Evolutionary conservation across 257 asterid species (phyloP).

Genomic region (Solanum virginianum): DNA sequence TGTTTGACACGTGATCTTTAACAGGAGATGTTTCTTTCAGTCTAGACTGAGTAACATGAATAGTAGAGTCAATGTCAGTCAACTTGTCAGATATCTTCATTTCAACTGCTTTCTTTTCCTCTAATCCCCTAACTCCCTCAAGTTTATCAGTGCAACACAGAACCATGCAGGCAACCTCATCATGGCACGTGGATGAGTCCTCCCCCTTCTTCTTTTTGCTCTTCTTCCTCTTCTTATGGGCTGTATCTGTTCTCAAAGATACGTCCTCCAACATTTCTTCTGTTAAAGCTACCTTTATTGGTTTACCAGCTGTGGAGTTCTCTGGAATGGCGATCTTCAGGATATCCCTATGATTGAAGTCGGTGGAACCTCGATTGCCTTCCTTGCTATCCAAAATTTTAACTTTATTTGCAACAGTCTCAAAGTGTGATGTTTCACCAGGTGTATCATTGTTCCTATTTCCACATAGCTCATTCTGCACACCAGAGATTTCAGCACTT

Average conservation of each 20-base stretch:
- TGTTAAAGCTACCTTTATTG: not conserved
- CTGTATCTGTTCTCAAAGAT: not conserved
- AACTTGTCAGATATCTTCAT: not conserved
- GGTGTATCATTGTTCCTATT: not conserved
- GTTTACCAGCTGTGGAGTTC: not conserved
- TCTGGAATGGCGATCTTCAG: conserved; percentile 1
- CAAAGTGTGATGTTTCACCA: conserved; percentile 4
- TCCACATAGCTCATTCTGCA: conserved; percentile 9
- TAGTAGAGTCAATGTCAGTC: not conserved
- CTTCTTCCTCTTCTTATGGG: conserved; percentile 8
- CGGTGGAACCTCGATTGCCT: not conserved
- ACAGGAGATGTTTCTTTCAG: not conserved
- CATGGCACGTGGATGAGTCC: not conserved
- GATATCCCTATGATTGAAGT: conserved; percentile 6
- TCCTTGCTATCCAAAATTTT: conserved; percentile 1
- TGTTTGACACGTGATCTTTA: not conserved
- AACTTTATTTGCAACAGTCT: conserved; percentile 3
- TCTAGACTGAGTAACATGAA: not conserved
- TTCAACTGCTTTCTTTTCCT: not conserved
- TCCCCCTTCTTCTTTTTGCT: conserved; percentile 1
- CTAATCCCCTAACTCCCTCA: not conserved
- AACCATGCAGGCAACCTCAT: not conserved
- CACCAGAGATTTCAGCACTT: conserved; percentile 6
- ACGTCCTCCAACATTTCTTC: conserved; percentile 6
- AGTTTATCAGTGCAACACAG: not conserved